Base-by-base conservation (phyloP, 192 early-diverging fungal species). In the Entophlyctis luteolus region DNA sequence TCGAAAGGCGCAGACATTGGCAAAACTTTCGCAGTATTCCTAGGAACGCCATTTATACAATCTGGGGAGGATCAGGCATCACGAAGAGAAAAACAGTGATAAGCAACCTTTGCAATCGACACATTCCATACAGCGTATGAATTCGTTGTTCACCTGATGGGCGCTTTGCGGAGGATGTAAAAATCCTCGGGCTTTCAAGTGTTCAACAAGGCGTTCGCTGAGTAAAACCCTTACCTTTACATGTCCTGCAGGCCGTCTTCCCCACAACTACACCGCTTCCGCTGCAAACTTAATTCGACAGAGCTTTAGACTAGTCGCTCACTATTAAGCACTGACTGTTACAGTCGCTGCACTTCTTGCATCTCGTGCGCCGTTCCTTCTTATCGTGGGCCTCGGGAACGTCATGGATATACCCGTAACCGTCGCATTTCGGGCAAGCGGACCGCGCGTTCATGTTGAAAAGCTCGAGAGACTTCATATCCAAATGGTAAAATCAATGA, bases 381-480 rank as follows among this genome's bases (percentile, higher is more conserved):
- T 68, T 68, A 47, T 68, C 67, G 31, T 68, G 67, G 29, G 57
- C 59, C n/a, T 68, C 67, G 14, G 34, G 16, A 27, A 22, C 49
- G 32, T 68, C 67, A 35, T 68, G 67, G 42, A 68, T 47, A 33
- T 45, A 68, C 12, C 67, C 67, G 67, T 68, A 68, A 67, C 65
- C 67, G 20, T 68, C 67, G 42, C 67, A 68, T 42, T 57, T 55
- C 5, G 67, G 67, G 45, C 67, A 68, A 32, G 55, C 53, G 23
- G 55, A 47, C 3, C 67, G 67, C 6, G 54, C 55, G 32, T 68
- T 68, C 67, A 68, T 68, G 67, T 68, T 32, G n/a, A 46, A 14
- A 38, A 68, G 45, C 36, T 37, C 42, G 25, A 52, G 20, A 27
- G n/a, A 35, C 16, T 22, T n/a, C 12, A n/a, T 35, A 5, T 34